Evolutionary conservation across 1,284 basidiomycete genomes (phyloP), one percentile per base, ranked within the genome.

Genomic region (Cryptococcus sp.): DNA sequence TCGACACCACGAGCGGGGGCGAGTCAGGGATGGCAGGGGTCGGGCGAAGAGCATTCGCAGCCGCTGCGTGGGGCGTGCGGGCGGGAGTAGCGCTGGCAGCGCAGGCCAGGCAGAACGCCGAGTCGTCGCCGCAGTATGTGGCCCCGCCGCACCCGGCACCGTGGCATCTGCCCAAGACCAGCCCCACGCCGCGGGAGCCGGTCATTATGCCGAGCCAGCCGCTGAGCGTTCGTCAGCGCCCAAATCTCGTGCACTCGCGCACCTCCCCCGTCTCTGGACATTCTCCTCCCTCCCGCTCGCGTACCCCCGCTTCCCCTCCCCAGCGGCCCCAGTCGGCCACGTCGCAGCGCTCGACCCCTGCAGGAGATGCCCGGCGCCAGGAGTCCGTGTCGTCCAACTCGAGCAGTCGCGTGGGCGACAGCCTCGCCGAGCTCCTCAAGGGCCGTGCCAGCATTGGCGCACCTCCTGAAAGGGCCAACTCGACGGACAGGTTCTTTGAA

Each of bases 1-100:
- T 84, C 5, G 84, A 90, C 67, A 90, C 88, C 15, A 84, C 85
- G 65, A 82, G 71, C 9, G 89, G 89, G 4, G 89, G 89, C 2
- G 85, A 82, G 60, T 89, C 89, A 6, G 90, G 90, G 0, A 92
- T 92, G 89, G 90, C 90, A 0, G 90, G 90, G 16, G 89, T 93
- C 2, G 90, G 90, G 4, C 79, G 90, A 58, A 80, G 90, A 60
- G 90, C 88, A 0, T 92, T 93, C 62, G 87, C 86, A 1, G 88
- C 89, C 8, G 89, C 84, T 8, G 86, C 88, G 3, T 77, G 75
- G 75, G 68, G 69, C n/a, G 70, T 73, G 1, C 63, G 69, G 36
- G 70, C 70, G 1, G 72, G 72, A 18, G 67, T 74, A 2, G 64
- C 67, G 2, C 56, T 75, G 21, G 69, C 65, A 23, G 28, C 40